Evolutionary conservation across 345 rosid species (phyloP).

Genomic region (Brassica incana): DNA sequence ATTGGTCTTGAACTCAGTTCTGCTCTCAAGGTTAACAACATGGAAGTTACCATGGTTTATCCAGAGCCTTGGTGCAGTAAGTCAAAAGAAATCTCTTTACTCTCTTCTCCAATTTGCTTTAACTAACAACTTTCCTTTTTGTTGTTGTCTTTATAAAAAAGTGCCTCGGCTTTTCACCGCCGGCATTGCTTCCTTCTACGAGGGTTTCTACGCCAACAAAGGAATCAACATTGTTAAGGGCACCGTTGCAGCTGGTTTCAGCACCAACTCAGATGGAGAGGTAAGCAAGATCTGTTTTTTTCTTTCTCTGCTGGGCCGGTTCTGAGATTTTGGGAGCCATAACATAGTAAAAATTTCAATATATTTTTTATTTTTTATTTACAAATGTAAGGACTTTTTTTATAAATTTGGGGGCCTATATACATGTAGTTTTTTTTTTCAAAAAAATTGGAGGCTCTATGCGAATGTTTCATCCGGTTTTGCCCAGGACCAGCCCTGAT

Average conservation of each 20-base stretch:
- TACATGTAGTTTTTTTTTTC: no score
- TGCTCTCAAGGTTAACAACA: slow-evolving; percentile 62
- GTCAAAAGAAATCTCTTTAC: slow-evolving; percentile 2
- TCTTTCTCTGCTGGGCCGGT: not conserved
- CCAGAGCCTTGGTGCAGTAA: slow-evolving; percentile 48
- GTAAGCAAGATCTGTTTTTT: slow-evolving; percentile 27
- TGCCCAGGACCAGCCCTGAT: not conserved
- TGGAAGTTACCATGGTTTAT: slow-evolving; percentile 82
- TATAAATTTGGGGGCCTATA: no score
- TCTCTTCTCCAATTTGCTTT: not conserved
- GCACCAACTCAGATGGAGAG: slow-evolving; percentile 68
- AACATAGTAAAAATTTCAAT: no score
- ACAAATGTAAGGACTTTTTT: no score
- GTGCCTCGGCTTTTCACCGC: slow-evolving; percentile 95
- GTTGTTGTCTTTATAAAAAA: slow-evolving; percentile 58
- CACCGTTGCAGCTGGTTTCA: slow-evolving; percentile 81
- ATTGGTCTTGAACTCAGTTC: slow-evolving; percentile 95
- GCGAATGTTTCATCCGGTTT: no score
- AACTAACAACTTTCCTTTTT: slow-evolving; percentile 21
- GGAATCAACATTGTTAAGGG: slow-evolving; percentile 78
- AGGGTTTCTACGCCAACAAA: slow-evolving; percentile 73
- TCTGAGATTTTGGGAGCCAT: no score
- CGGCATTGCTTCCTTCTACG: slow-evolving; percentile 79
- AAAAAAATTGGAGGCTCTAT: no score
- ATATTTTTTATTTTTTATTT: no score